Base-by-base conservation (phyloP, 2,329 filamentous ascomycete species). In the Penicillium sclerotiorum region DNA sequence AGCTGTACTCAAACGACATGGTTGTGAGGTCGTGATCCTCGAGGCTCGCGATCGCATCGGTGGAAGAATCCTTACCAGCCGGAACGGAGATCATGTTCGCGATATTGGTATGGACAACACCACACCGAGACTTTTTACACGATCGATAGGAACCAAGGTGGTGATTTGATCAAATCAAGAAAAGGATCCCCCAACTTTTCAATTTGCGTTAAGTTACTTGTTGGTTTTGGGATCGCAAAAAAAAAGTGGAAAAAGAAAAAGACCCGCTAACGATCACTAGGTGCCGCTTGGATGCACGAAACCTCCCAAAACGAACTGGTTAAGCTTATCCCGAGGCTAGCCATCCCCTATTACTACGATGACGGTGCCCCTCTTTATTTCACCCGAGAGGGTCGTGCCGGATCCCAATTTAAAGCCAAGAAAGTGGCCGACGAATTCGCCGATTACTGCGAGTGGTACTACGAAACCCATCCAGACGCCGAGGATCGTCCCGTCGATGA, bases 351-450 rank as follows among this genome's bases (percentile, higher is more conserved):
- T 52, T 76, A 75, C 57, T 76, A 74, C 57, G 73, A 76, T 57
- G 73, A 76, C 46, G 73, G 73, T 9, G 62, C 69, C 9, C 70
- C 73, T 21, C 47, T 75, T 43, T 74, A 73, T 56, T 74, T 69
- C 47, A 75, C 73, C 32, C 66, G 69, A 46, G 68, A 74, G 37
- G 73, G 73, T 41, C 66, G 71, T 50, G 68, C 72, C 36, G 73
- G 73, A 22, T 66, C 71, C 37, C 73, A 76, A 54, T 75, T 75
- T 68, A 76, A 76, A 48, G 73, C 72, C 17, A 76, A 76, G 59
- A 76, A 76, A 52, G 72, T 74, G 20, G 72, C 72, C 43, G 73
- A 76, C 59, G 73, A 76, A 57, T 74, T 73, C 51, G 73, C 72
- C 23, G 72, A 74, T 53, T 72, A 72, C 46, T 65, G 64, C 52